Evolutionary conservation across 2,329 filamentous ascomycete species (phyloP).

Genomic region (Tricladium varicosporioides): DNA sequence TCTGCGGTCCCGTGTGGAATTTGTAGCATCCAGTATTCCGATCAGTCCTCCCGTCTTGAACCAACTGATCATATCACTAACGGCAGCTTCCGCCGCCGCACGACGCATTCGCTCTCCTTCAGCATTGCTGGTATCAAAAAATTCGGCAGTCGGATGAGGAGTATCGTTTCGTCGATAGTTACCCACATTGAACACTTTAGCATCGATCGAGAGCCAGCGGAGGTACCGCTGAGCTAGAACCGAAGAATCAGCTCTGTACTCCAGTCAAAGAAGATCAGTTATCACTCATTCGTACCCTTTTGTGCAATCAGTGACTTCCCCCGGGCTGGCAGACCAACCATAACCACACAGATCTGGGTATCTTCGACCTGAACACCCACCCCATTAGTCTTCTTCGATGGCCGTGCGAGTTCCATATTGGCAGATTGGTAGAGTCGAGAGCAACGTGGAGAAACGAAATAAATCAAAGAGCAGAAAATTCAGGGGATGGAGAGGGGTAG

Average conservation of each 20-base stretch:
- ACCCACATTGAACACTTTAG: slow-evolving; percentile 96
- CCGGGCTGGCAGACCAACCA: slow-evolving; percentile 93
- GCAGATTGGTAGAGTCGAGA: not conserved
- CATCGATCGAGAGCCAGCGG: slow-evolving; percentile 91
- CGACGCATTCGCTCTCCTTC: slow-evolving; percentile 88
- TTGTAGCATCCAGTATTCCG: slow-evolving; percentile 93
- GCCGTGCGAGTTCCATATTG: slow-evolving; percentile 25
- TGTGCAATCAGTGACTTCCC: slow-evolving; percentile 98
- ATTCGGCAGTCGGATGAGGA: slow-evolving; percentile 86
- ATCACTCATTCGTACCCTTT: slow-evolving; percentile 64
- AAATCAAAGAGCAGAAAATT: not conserved
- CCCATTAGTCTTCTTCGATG: slow-evolving; percentile 51
- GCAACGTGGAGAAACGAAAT: slow-evolving; percentile 3
- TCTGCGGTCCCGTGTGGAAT: slow-evolving; percentile 86
- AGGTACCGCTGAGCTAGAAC: slow-evolving; percentile 82
- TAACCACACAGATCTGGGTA: slow-evolving; percentile 95
- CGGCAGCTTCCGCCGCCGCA: slow-evolving; percentile 86
- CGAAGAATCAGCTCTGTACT: slow-evolving; percentile 12
- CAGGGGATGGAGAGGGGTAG: not conserved
- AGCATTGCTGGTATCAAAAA: slow-evolving; percentile 88
- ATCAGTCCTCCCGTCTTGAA: slow-evolving; percentile 80
- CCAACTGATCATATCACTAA: slow-evolving; percentile 93
- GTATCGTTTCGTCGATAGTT: slow-evolving; percentile 89
- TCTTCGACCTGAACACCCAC: slow-evolving; percentile 86
- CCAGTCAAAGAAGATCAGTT: slow-evolving; percentile 1